Percentiles rank a stretch among this genome's conserved stretches.
Evolutionary conservation across 1,284 basidiomycete genomes (phyloP).

Genomic region (Porogramme epimiltina): DNA sequence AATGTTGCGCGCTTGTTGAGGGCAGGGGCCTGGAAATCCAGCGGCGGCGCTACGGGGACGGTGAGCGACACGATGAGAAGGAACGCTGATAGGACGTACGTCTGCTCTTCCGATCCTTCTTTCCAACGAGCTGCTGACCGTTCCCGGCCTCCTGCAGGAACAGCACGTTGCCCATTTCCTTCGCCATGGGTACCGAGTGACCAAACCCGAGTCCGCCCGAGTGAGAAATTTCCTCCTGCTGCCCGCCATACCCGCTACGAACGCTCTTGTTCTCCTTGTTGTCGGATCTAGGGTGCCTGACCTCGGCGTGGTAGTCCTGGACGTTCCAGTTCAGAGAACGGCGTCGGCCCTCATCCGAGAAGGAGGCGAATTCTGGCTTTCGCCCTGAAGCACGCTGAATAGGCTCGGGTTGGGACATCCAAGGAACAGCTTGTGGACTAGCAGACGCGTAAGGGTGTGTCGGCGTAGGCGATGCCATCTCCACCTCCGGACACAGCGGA

Average conservation of each 20-base stretch:
- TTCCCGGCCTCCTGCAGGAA: slow-evolving; percentile 34
- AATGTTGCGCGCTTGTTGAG: slow-evolving; percentile 40
- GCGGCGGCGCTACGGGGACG: slow-evolving; percentile 31
- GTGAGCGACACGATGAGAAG: not conserved
- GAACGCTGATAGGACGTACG: slow-evolving; percentile 45
- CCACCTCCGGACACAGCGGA: slow-evolving; percentile 42
- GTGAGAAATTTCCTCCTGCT: slow-evolving; percentile 12
- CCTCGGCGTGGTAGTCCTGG: slow-evolving; percentile 11
- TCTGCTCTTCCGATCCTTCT: slow-evolving; percentile 52
- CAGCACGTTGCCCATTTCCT: slow-evolving; percentile 51
- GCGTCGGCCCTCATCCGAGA: not conserved
- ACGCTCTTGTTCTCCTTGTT: slow-evolving; percentile 55
- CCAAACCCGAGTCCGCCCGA: slow-evolving; percentile 46
- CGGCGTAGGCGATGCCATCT: slow-evolving; percentile 32
- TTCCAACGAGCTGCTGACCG: slow-evolving; percentile 35
- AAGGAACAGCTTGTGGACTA: slow-evolving; percentile 36
- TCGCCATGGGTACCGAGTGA: slow-evolving; percentile 40
- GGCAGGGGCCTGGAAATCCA: slow-evolving; percentile 35
- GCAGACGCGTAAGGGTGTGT: slow-evolving; percentile 47
- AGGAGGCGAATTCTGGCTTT: slow-evolving; percentile 1
- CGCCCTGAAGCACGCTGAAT: slow-evolving; percentile 3
- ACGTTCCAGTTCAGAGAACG: slow-evolving; percentile 7
- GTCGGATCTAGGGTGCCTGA: slow-evolving; percentile 11
- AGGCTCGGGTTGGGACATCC: slow-evolving; percentile 14
- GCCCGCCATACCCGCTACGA: slow-evolving; percentile 7